These are phyloP conservation scores for Candida nemodendra DNA, from an alignment of 805 yeast species.

Conservation along the genomic window DNA sequence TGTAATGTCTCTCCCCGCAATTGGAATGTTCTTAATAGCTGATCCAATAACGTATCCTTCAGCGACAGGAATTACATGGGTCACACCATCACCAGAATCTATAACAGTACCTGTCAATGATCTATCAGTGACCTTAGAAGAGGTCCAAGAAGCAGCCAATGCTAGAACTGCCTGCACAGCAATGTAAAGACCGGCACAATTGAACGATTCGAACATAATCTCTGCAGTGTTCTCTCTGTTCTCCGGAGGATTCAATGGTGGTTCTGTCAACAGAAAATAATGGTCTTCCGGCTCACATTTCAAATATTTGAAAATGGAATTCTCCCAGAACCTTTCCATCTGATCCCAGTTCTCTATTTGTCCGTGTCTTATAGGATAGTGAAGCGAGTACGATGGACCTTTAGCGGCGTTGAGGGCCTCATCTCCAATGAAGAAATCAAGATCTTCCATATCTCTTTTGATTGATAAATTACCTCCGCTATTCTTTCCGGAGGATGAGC, in stretches of 20 bases:
- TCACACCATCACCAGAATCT: conserved; percentile 98
- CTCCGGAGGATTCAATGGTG: conserved; percentile 99
- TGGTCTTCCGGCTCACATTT: conserved; percentile 99
- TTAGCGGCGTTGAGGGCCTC: conserved; percentile 91
- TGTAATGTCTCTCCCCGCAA: conserved; percentile 98
- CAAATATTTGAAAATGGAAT: conserved; percentile 91
- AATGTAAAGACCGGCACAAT: conserved; percentile 96
- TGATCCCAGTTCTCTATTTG: conserved; percentile 99
- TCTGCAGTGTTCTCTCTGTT: conserved; percentile 98
- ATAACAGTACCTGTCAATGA: conserved; percentile 98
- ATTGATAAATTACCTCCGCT: conserved; percentile 44
- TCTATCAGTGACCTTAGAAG: conserved; percentile 90
- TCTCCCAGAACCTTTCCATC: conserved; percentile 99
- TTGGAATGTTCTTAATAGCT: conserved; percentile 94
- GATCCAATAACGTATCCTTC: conserved; percentile 99
- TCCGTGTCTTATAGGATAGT: conserved; percentile 95
- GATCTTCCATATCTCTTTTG: conserved; percentile 89
- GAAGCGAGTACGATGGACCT: conserved; percentile 82
- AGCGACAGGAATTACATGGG: conserved; percentile 98
- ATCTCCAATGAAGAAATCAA: conserved; percentile 93
- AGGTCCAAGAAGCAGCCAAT: conserved; percentile 98
- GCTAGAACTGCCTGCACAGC: conserved; percentile 99
- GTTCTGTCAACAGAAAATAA: conserved; percentile 92
- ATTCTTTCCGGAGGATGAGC: conserved; percentile 23
- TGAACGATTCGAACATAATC: conserved; percentile 97